Percentiles rank a stretch among this genome's conserved stretches.
Evolutionary conservation across 2,329 filamentous ascomycete species (phyloP).

Genomic region (Cercospora berteroae): DNA sequence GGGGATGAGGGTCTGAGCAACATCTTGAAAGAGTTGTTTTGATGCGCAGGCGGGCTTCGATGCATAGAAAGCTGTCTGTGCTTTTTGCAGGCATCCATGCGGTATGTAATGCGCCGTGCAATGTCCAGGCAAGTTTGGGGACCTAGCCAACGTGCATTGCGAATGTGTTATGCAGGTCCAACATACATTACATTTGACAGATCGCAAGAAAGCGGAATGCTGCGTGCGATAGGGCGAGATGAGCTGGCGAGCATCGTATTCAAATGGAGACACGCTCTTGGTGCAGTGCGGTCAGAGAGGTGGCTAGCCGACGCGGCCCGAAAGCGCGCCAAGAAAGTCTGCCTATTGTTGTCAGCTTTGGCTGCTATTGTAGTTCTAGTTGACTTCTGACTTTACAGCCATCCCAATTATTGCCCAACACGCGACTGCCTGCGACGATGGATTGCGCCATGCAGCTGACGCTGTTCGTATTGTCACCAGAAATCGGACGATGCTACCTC

Average conservation of each 20-base stretch:
- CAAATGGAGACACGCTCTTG: background rate
- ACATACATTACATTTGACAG: background rate
- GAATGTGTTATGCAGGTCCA: background rate
- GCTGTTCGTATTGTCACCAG: slow-evolving; percentile 5
- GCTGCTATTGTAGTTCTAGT: slow-evolving; percentile 5
- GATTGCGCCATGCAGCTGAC: background rate
- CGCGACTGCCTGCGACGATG: background rate
- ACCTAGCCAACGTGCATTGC: background rate
- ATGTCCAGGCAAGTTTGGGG: background rate
- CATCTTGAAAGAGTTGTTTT: slow-evolving; percentile 61
- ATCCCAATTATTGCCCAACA: background rate
- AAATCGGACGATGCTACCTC: slow-evolving; percentile 1
- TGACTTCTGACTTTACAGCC: slow-evolving; percentile 2
- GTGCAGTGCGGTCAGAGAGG: background rate
- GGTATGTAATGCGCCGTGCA: background rate
- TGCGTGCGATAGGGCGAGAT: background rate
- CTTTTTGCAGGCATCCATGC: background rate
- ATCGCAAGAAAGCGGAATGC: background rate
- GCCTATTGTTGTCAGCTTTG: slow-evolving; percentile 1
- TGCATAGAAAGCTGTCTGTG: background rate
- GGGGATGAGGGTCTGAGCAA: slow-evolving; percentile 60
- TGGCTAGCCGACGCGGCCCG: background rate
- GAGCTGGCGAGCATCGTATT: background rate
- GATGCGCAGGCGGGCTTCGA: background rate
- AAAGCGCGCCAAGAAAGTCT: background rate